A percentile compares a stretch with the other conserved stretches of the same genome.
phyloP scores from a whole-genome alignment of 78 protist genomes.

The Dictyostelium purpureum region DNA sequence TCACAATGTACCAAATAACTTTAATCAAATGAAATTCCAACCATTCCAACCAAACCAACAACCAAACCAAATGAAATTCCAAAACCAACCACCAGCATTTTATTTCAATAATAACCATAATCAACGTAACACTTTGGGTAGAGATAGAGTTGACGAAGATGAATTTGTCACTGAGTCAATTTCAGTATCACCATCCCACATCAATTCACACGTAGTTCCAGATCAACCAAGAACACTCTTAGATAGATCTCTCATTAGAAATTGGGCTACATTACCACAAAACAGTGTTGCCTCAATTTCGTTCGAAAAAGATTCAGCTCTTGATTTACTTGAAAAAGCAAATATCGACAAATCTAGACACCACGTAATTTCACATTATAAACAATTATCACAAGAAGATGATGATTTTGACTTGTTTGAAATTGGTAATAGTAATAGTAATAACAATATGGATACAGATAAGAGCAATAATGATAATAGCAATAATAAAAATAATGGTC shows the following conservation, averaged over 20 bases:
- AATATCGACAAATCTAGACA: neutral
- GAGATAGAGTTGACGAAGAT: neutral
- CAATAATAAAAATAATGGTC: no score
- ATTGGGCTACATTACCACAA: constrained; percentile 17
- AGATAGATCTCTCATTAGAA: neutral
- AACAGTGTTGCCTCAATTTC: neutral
- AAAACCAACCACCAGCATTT: neutral
- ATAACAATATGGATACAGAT: neutral
- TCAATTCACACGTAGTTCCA: neutral
- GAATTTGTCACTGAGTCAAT: neutral
- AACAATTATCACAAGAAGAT: neutral
- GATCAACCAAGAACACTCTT: constrained; percentile 2
- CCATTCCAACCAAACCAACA: neutral
- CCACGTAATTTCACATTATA: neutral
- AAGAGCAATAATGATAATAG: neutral
- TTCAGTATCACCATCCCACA: neutral
- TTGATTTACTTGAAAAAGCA: neutral
- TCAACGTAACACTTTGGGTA: neutral
- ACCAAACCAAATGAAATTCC: neutral
- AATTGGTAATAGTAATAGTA: neutral
- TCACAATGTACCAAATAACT: no score
- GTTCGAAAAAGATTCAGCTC: neutral
- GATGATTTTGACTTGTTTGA: neutral
- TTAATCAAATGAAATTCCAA: neutral
- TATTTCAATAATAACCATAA: neutral